A percentile compares a stretch with the other conserved stretches of the same genome.
Evolutionary conservation across 2,329 filamentous ascomycete species (phyloP).

Genomic region (Aspergillus pseudoterreus): DNA sequence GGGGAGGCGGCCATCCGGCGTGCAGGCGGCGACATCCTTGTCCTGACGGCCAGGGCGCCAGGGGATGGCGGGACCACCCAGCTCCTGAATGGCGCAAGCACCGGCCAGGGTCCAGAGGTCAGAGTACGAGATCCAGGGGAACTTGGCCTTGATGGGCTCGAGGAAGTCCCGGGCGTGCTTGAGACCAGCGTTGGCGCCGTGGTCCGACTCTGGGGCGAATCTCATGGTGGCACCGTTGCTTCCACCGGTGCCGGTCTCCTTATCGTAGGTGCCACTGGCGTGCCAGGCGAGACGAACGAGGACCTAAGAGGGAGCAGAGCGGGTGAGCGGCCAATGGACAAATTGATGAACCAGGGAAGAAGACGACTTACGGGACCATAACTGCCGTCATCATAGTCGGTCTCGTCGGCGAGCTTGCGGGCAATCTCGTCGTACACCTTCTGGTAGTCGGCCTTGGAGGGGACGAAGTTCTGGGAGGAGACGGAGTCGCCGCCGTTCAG

Average conservation of each 20-base stretch:
- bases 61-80: slow-evolving; percentile 82
- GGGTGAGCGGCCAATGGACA: background rate
- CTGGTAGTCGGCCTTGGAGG: slow-evolving; percentile 86
- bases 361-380: slow-evolving; percentile 68
- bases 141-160: slow-evolving; percentile 82
- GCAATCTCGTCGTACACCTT: slow-evolving; percentile 90
- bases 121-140: slow-evolving; percentile 94
- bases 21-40: slow-evolving; percentile 76
- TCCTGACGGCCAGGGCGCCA: slow-evolving; percentile 85
- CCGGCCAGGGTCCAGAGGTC: slow-evolving; percentile 94
- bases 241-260: slow-evolving; percentile 80
- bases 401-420: slow-evolving; percentile 74
- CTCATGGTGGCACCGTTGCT: slow-evolving; percentile 98
- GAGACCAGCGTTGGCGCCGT: slow-evolving; percentile 92
- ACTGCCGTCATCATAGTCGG: slow-evolving; percentile 94
- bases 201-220: slow-evolving; percentile 81
- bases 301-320: slow-evolving; percentile 42
- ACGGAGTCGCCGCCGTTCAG: slow-evolving; percentile 47
- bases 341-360: background rate
- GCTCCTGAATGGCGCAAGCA: slow-evolving; percentile 85
- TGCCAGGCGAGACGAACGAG: slow-evolving; percentile 92
- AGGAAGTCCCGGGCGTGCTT: slow-evolving; percentile 86
- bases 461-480: slow-evolving; percentile 57
- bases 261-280: slow-evolving; percentile 86
- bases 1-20: slow-evolving; percentile 85